phyloP scores from a whole-genome alignment of 331 rosid species.

The Telfairia occidentalis region DNA sequence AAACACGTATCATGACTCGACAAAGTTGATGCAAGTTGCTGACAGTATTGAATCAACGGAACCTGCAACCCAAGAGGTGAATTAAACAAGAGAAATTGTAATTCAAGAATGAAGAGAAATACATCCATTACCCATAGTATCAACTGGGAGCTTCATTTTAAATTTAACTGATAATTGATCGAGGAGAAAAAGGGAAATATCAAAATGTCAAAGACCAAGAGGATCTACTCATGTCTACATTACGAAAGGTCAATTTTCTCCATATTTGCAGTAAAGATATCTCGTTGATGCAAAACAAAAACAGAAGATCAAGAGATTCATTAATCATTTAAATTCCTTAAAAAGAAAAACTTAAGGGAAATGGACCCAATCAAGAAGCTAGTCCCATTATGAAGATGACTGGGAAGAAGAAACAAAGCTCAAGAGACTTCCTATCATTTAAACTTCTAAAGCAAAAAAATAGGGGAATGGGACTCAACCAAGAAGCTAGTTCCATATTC shows the following conservation, averaged over 20 bases:
- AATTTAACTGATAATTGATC: not conserved
- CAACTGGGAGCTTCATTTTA: not conserved
- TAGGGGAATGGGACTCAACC: not conserved
- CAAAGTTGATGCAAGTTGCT: slow-evolving; percentile 75
- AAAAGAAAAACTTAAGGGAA: not conserved
- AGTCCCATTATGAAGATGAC: too few species aligned
- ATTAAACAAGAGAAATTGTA: not conserved
- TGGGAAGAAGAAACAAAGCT: too few species aligned
- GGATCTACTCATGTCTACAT: not conserved
- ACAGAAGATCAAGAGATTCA: too few species aligned
- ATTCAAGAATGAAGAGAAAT: not conserved
- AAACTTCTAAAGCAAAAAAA: not conserved
- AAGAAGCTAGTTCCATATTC: not conserved
- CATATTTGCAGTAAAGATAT: too few species aligned
- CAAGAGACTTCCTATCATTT: not conserved
- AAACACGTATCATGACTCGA: slow-evolving; percentile 92
- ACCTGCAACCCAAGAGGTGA: slow-evolving; percentile 41
- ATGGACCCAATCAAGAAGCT: not conserved
- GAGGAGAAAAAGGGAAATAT: not conserved
- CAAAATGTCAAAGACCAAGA: not conserved
- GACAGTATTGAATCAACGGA: slow-evolving; percentile 87
- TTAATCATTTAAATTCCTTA: not conserved
- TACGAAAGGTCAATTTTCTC: too few species aligned
- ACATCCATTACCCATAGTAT: not conserved
- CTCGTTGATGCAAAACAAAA: too few species aligned